Evolutionary conservation across 805 yeast genomes (phyloP).

Genomic region (Suhomyces emberorum): DNA sequence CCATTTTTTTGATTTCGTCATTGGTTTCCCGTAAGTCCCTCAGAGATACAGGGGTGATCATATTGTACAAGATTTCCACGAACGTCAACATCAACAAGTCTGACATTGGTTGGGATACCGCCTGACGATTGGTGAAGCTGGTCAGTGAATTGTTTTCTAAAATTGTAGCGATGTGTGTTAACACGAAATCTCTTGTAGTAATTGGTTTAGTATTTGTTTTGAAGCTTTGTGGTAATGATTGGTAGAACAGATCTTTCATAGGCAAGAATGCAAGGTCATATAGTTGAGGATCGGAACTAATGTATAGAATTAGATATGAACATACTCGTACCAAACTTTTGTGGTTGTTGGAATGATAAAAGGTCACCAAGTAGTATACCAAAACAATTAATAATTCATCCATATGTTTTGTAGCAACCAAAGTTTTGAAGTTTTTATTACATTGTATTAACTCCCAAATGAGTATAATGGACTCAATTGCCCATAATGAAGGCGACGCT

Average conservation of each 20-base stretch:
- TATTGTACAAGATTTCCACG: conserved; percentile 59
- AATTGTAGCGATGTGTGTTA: conserved; percentile 49
- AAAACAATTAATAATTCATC: conserved; percentile 53
- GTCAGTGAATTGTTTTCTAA: conserved; percentile 26
- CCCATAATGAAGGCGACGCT: conserved; percentile 40
- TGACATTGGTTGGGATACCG: conserved; percentile 24
- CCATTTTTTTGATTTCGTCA: conserved; percentile 20
- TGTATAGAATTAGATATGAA: conserved; percentile 49
- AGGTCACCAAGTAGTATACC: conserved; percentile 55
- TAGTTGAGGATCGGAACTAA: conserved; percentile 40
- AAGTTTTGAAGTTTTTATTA: conserved; percentile 53
- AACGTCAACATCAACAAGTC: conserved; percentile 41
- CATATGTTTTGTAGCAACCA: conserved; percentile 39
- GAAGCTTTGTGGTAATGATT: conserved; percentile 51
- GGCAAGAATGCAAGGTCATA: conserved; percentile 43
- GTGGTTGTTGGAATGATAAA: conserved; percentile 36
- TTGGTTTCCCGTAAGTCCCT: conserved; percentile 16
- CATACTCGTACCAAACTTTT: conserved; percentile 47
- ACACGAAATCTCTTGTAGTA: conserved; percentile 62
- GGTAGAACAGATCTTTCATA: conserved; percentile 42
- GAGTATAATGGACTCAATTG: conserved; percentile 57
- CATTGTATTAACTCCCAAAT: conserved; percentile 78
- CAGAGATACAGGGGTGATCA: conserved; percentile 42
- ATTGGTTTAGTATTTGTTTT: conserved; percentile 40
- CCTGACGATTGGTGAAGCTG: conserved; percentile 8